Evolutionary conservation across 352 stramenopile genomes (phyloP).

Genomic region (Blastocystis sp.): DNA sequence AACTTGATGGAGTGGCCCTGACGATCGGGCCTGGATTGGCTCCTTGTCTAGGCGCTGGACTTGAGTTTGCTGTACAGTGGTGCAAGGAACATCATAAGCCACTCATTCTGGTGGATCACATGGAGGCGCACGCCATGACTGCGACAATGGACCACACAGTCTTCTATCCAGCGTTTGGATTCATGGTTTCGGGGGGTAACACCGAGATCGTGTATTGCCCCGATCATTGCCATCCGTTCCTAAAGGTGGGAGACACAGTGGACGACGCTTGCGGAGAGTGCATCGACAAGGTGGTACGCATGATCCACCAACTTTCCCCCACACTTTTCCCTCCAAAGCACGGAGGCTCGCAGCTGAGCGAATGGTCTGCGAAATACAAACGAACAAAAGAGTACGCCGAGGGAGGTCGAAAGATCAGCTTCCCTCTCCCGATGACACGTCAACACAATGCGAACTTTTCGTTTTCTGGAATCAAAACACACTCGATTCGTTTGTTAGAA

Average conservation of each 20-base stretch:
- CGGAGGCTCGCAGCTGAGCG: background rate
- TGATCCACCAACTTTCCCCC: background rate
- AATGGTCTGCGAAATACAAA: background rate
- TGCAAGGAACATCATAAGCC: slow-evolving; percentile 21
- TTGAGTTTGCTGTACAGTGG: background rate
- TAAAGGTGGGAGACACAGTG: background rate
- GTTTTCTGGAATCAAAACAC: slow-evolving; percentile 36
- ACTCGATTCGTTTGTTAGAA: slow-evolving; percentile 1
- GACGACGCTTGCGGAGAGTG: slow-evolving; percentile 49
- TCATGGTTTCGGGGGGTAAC: slow-evolving; percentile 24
- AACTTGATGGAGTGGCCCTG: slow-evolving; percentile 42
- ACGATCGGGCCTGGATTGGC: slow-evolving; percentile 48
- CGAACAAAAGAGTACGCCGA: background rate
- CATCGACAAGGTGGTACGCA: slow-evolving; percentile 46
- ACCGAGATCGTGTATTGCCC: background rate
- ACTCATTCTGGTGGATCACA: slow-evolving; percentile 52
- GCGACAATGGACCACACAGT: background rate
- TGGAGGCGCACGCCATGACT: slow-evolving; percentile 57
- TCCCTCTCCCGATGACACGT: background rate
- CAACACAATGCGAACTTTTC: background rate
- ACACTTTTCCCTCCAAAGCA: slow-evolving; percentile 2
- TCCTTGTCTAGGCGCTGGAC: background rate
- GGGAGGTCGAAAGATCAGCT: background rate
- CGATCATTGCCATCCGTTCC: background rate
- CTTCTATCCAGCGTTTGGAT: background rate